phyloP scores from a whole-genome alignment of 208 protist genomes.

The Sergeia podlipaevii region DNA sequence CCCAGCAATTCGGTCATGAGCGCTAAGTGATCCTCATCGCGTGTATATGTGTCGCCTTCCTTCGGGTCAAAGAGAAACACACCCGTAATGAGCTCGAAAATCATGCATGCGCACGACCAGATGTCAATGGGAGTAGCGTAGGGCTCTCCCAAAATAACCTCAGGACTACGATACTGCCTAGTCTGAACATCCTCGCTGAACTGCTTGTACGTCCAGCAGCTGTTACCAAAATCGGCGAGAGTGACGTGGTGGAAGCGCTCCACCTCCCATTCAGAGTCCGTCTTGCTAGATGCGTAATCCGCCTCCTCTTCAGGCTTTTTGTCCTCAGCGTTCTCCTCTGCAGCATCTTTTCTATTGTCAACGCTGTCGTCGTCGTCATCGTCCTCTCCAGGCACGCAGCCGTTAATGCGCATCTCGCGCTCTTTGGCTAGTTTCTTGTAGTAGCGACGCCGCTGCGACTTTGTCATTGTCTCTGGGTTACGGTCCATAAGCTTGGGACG shows the following conservation, averaged over 20 bases:
- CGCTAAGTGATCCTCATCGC: constrained; percentile 93
- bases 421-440: constrained; percentile 87
- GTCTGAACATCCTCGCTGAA: constrained; percentile 96
- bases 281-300: constrained; percentile 57
- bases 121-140: constrained; percentile 88
- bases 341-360: constrained; percentile 1
- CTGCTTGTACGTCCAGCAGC: constrained; percentile 96
- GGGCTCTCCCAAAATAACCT: constrained; percentile 90
- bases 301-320: constrained; percentile 9
- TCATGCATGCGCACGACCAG: constrained; percentile 92
- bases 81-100: constrained; percentile 94
- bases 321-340: constrained; percentile 9
- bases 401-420: constrained; percentile 16
- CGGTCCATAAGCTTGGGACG: constrained; percentile 69
- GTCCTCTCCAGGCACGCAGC: constrained; percentile 13
- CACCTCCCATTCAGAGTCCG: constrained; percentile 81
- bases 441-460: constrained; percentile 89
- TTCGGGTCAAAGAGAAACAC: constrained; percentile 94
- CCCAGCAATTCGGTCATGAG: constrained; percentile 94
- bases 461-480: constrained; percentile 89
- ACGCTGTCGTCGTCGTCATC: constrained; percentile 10
- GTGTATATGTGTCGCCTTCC: constrained; percentile 84
- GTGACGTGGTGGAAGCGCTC: constrained; percentile 91
- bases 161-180: constrained; percentile 90
- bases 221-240: constrained; percentile 98